Evolutionary conservation across 768 basidiomycete species (phyloP).

Genomic region (Kwoniella sp.): DNA sequence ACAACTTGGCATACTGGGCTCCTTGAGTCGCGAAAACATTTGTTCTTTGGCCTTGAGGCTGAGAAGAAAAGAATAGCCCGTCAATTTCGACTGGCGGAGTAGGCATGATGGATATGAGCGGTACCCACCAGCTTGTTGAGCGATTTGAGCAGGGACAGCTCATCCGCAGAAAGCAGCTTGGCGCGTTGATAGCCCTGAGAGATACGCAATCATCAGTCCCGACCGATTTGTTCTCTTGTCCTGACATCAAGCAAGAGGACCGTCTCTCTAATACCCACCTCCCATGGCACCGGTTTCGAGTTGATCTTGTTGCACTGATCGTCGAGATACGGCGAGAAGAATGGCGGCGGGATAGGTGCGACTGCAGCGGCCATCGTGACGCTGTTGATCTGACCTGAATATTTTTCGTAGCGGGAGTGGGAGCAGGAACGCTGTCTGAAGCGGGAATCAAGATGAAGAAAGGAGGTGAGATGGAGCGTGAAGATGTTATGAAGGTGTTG

Average conservation of each 20-base stretch:
- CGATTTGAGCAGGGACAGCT: slow-evolving; percentile 83
- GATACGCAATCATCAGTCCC: background rate
- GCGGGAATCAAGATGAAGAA: background rate
- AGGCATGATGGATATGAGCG: background rate
- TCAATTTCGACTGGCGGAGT: background rate
- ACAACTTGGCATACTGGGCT: slow-evolving; percentile 78
- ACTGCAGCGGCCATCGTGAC: slow-evolving; percentile 34
- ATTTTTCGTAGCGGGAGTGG: too few species aligned
- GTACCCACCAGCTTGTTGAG: slow-evolving; percentile 69
- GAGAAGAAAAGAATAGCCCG: background rate
- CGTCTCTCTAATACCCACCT: slow-evolving; percentile 73
- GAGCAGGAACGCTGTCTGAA: too few species aligned
- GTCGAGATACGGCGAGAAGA: slow-evolving; percentile 69
- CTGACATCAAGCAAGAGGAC: slow-evolving; percentile 26
- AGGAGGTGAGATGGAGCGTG: background rate
- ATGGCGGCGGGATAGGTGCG: slow-evolving; percentile 54
- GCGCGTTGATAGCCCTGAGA: slow-evolving; percentile 90
- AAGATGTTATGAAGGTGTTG: too few species aligned
- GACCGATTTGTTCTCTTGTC: too few species aligned
- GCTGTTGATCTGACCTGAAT: too few species aligned
- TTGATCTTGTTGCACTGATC: slow-evolving; percentile 84
- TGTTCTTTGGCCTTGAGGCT: slow-evolving; percentile 59
- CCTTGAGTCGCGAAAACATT: slow-evolving; percentile 80
- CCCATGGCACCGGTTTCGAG: slow-evolving; percentile 92
- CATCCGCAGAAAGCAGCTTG: slow-evolving; percentile 82